A percentile compares a stretch with the other conserved stretches of the same genome.
Evolutionary conservation across 139 green algal genomes (phyloP).

Genomic region (Tetradesmus lagerheimii): DNA sequence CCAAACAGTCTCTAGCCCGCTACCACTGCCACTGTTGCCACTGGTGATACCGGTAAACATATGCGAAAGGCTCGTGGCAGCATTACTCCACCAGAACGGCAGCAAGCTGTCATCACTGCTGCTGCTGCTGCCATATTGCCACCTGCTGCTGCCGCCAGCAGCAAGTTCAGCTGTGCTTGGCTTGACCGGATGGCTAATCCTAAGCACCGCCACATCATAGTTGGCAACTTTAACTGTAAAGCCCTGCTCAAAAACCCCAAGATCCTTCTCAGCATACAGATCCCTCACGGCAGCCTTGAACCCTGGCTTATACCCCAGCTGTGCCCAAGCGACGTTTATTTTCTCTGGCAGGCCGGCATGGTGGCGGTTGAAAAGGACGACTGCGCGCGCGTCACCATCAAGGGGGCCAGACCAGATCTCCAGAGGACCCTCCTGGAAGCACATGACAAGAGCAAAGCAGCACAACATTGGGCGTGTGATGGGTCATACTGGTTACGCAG

Average conservation of each 20-base stretch:
- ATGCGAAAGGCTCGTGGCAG: not conserved
- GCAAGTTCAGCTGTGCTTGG: not conserved
- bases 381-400: conserved; percentile 55
- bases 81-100: not conserved
- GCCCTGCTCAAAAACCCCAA: conserved; percentile 49
- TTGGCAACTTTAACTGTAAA: conserved; percentile 38
- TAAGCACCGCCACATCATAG: conserved; percentile 47
- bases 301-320: conserved; percentile 53
- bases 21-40: too few relatives aligned
- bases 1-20: not conserved
- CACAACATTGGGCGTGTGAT: not conserved
- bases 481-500: too few relatives aligned
- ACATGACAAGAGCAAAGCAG: not conserved
- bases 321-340: conserved; percentile 61
- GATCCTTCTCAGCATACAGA: conserved; percentile 60
- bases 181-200: not conserved
- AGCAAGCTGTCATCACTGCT: not conserved
- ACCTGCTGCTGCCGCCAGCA: not conserved
- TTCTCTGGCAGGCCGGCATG: not conserved
- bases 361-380: conserved; percentile 70
- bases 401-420: conserved; percentile 71
- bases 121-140: not conserved
- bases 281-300: conserved; percentile 60
- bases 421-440: not conserved
- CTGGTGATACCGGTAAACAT: not conserved